These are phyloP conservation scores for Pseudoperonospora humuli DNA, from an alignment of 352 stramenopile genomes.

Conservation along the genomic window DNA sequence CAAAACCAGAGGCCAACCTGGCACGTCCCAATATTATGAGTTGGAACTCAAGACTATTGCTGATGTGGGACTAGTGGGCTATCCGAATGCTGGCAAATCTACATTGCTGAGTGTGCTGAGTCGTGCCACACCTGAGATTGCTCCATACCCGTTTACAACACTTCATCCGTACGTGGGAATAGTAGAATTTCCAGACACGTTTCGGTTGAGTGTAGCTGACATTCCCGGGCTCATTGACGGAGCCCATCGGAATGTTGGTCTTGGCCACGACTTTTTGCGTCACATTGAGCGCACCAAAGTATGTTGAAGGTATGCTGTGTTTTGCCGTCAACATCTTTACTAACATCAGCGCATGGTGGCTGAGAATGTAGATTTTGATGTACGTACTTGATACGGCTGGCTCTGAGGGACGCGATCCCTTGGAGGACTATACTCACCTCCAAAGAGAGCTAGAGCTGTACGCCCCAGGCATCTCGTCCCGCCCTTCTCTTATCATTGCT, in stretches of 20 bases:
- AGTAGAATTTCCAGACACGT: conserved; percentile 93
- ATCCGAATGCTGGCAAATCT: conserved; percentile 98
- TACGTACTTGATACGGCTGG: conserved; percentile 81
- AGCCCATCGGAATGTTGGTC: conserved; percentile 92
- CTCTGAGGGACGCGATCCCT: conserved; percentile 68
- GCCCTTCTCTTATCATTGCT: conserved; percentile 76
- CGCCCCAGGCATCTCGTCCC: conserved; percentile 75
- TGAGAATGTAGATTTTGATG: conserved; percentile 55
- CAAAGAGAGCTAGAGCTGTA: conserved; percentile 85
- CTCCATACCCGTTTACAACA: conserved; percentile 97
- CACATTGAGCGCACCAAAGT: conserved; percentile 98
- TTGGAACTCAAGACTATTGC: conserved; percentile 98
- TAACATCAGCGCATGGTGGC: background rate
- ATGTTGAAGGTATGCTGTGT: background rate
- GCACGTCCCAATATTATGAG: conserved; percentile 91
- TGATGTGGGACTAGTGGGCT: conserved; percentile 97
- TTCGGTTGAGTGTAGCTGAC: conserved; percentile 84
- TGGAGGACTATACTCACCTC: conserved; percentile 70
- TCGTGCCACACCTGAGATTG: conserved; percentile 90
- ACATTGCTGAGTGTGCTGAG: conserved; percentile 92
- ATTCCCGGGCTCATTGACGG: conserved; percentile 87
- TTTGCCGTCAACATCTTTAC: background rate
- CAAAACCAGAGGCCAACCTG: conserved; percentile 83
- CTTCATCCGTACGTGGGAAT: conserved; percentile 93
- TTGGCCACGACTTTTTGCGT: conserved; percentile 97